Evolutionary conservation across 192 early-diverging fungal species (phyloP).

Genomic region (Coemansia erecta): DNA sequence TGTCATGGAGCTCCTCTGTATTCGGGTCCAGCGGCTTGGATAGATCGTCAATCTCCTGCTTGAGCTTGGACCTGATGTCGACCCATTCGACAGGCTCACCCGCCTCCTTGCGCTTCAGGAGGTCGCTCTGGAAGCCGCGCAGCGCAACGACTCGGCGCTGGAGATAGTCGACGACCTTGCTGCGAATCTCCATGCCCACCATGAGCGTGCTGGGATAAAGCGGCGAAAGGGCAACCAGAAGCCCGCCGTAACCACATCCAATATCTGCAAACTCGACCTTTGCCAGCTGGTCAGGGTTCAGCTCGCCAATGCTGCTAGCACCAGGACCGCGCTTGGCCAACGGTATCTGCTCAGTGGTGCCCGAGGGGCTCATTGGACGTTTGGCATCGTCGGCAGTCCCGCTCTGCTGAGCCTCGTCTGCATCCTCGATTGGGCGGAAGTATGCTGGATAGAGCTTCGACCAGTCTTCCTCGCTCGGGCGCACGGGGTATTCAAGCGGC

Average conservation of each 20-base stretch:
- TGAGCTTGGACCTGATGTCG: conserved; percentile 51
- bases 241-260: conserved; percentile 97
- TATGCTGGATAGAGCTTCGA: conserved; percentile 80
- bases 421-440: conserved; percentile 14
- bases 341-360: neutral
- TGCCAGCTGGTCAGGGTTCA: conserved; percentile 8
- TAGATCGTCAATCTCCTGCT: conserved; percentile 27
- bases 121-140: conserved; percentile 58
- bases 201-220: conserved; percentile 91
- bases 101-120: conserved; percentile 9
- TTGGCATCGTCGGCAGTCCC: conserved; percentile 11
- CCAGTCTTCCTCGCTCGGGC: conserved; percentile 87
- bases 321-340: conserved; percentile 33
- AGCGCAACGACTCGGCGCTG: conserved; percentile 84
- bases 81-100: conserved; percentile 29
- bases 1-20: conserved; percentile 44
- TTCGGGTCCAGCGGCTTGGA: conserved; percentile 7
- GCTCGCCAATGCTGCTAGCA: neutral
- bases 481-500: conserved; percentile 80
- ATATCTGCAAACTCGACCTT: conserved; percentile 95
- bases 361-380: conserved; percentile 21
- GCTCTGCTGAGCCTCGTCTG: conserved; percentile 8
- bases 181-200: conserved; percentile 98
- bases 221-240: conserved; percentile 82
- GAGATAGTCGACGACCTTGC: conserved; percentile 93